Evolutionary conservation across 2,329 filamentous ascomycete species (phyloP).

Genomic region (Endoconidiophora laricicola): DNA sequence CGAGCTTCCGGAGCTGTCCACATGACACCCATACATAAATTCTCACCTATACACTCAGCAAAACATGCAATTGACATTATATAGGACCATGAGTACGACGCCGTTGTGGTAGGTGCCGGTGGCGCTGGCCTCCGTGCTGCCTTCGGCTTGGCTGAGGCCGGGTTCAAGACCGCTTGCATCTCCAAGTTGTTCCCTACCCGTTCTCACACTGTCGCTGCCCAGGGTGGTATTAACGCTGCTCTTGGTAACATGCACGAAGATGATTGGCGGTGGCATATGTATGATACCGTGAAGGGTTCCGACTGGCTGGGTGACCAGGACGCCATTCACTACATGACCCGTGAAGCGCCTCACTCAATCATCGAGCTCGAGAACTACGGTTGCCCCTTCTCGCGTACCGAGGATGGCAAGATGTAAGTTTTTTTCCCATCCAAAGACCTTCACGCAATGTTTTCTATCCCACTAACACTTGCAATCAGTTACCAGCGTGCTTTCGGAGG

Average conservation of each 20-base stretch:
- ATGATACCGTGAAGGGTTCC: constrained; percentile 94
- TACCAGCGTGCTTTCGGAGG: constrained; percentile 98
- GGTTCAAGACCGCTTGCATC: constrained; percentile 81
- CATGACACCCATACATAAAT: no score
- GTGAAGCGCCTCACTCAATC: constrained; percentile 79
- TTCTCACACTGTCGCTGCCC: constrained; percentile 67
- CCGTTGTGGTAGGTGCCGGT: constrained; percentile 77
- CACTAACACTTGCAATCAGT: constrained; percentile 25
- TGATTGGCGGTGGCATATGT: constrained; percentile 99
- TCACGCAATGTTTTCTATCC: neutral
- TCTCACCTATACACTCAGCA: no score
- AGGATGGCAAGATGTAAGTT: constrained; percentile 80
- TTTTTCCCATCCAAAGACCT: constrained; percentile 3
- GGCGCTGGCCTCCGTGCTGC: constrained; percentile 68
- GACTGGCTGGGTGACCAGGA: constrained; percentile 97
- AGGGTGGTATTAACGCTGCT: constrained; percentile 76
- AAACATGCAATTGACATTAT: constrained; percentile 1
- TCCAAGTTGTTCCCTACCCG: constrained; percentile 74
- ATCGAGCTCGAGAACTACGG: constrained; percentile 96
- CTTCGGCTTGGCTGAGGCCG: constrained; percentile 73
- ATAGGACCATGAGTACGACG: constrained; percentile 97
- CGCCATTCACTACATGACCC: constrained; percentile 96
- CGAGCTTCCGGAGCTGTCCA: neutral
- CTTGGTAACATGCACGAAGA: constrained; percentile 95
- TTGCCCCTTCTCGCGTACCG: constrained; percentile 89